A percentile compares a stretch with the other conserved stretches of the same genome.
Evolutionary conservation across 345 rosid species (phyloP).

Genomic region (Aethionema arabicum): DNA sequence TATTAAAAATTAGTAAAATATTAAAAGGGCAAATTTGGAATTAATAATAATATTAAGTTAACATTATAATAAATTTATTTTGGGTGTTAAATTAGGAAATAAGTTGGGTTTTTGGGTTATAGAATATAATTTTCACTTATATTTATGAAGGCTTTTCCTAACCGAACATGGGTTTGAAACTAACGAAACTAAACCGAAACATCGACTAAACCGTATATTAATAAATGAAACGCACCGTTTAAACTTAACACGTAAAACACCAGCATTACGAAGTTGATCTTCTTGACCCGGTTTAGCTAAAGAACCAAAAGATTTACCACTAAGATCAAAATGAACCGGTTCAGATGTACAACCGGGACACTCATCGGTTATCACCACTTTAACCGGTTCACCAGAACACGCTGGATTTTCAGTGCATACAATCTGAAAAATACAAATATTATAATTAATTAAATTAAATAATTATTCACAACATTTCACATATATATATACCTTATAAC

Average conservation of each 20-base stretch:
- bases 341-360: conserved; percentile 61
- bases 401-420: conserved; percentile 54
- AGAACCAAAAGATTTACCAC: conserved; percentile 78
- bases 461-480: neutral
- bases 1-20: too few relatives aligned
- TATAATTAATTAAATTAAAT: neutral
- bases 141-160: neutral
- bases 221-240: conserved; percentile 42
- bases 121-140: too few relatives aligned
- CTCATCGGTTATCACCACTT: conserved; percentile 61
- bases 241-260: conserved; percentile 51
- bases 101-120: too few relatives aligned
- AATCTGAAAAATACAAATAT: conserved; percentile 41
- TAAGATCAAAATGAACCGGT: conserved; percentile 64
- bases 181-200: neutral
- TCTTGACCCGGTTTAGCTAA: conserved; percentile 57
- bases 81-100: too few relatives aligned
- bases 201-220: neutral
- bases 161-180: neutral
- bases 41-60: too few relatives aligned
- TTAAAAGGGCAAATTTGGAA: too few relatives aligned
- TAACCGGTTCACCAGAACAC: conserved; percentile 57
- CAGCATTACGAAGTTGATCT: conserved; percentile 62
- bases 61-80: too few relatives aligned
- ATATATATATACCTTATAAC: conserved; percentile 54